These are phyloP conservation scores for Cutaneotrichosporon curvatum DNA, from an alignment of 1,284 basidiomycete genomes.

Conservation along the genomic window DNA sequence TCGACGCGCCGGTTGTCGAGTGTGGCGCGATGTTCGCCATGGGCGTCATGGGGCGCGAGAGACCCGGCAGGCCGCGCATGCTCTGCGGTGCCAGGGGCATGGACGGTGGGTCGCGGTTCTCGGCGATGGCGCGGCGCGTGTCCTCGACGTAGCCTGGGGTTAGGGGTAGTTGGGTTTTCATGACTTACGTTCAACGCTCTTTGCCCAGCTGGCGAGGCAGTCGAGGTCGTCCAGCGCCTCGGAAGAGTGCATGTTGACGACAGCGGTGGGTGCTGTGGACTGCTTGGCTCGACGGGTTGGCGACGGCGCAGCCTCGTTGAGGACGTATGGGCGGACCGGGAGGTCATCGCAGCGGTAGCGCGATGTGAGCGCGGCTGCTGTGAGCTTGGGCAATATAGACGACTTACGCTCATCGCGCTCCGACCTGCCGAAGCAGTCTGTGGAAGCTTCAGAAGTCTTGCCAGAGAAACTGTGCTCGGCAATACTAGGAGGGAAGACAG, in stretches of 20 bases:
- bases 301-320: not conserved
- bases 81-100: conserved; percentile 34
- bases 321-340: not conserved
- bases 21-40: not conserved
- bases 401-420: not conserved
- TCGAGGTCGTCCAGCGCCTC: conserved; percentile 31
- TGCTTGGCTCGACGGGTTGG: conserved; percentile 13
- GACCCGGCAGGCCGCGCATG: conserved; percentile 25
- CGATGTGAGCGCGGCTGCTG: not conserved
- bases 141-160: conserved; percentile 36
- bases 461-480: not conserved
- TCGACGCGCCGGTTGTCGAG: not conserved
- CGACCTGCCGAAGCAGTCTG: not conserved
- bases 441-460: not conserved
- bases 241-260: conserved; percentile 13
- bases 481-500: not conserved
- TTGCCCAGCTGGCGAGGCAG: conserved; percentile 41
- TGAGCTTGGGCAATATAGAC: not conserved
- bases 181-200: conserved; percentile 39
- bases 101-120: conserved; percentile 33
- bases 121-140: conserved; percentile 37
- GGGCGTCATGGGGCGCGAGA: conserved; percentile 15
- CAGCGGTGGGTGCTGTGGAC: conserved; percentile 12
- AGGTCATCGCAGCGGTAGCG: not conserved
- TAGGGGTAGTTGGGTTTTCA: no score